Evolutionary conservation across 176 grass and related monocot genomes (phyloP).

Genomic region (maize (Zea mays)): DNA sequence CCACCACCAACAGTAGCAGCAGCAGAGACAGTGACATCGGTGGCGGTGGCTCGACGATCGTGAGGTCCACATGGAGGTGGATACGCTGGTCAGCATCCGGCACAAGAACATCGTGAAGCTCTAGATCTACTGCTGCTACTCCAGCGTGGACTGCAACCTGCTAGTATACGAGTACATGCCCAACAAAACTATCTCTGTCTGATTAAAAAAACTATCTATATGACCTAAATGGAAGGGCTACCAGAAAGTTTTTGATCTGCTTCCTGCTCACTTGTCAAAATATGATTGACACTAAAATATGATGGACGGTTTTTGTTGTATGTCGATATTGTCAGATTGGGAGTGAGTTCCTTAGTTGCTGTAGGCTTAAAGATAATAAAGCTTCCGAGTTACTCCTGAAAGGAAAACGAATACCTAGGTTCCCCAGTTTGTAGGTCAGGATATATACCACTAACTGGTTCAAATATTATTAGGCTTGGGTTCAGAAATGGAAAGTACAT

Average conservation of each 20-base stretch:
- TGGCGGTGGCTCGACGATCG: conserved; percentile 42
- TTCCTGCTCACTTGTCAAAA: neutral
- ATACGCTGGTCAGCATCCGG: conserved; percentile 95
- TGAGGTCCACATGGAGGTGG: conserved; percentile 77
- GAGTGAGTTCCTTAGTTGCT: conserved; percentile 1
- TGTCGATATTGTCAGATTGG: conserved; percentile 9
- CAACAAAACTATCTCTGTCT: too few relatives aligned
- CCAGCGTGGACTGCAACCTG: too few relatives aligned
- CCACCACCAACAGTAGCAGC: too few relatives aligned
- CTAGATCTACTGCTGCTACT: too few relatives aligned
- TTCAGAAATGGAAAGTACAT: neutral
- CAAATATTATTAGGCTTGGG: neutral
- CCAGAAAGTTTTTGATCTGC: neutral
- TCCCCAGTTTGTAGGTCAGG: too few relatives aligned
- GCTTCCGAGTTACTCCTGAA: neutral
- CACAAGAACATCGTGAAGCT: conserved; percentile 99
- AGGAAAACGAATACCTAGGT: neutral
- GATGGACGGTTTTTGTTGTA: conserved; percentile 23
- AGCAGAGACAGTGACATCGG: too few relatives aligned
- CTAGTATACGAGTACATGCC: too few relatives aligned
- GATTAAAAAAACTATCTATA: too few relatives aligned
- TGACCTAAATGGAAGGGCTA: conserved; percentile 25
- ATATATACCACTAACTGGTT: too few relatives aligned
- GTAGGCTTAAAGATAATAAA: neutral
- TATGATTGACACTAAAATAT: neutral